Evolutionary conservation across 2,329 filamentous ascomycete species (phyloP).

Genomic region (Arthrobotrys sinensis): DNA sequence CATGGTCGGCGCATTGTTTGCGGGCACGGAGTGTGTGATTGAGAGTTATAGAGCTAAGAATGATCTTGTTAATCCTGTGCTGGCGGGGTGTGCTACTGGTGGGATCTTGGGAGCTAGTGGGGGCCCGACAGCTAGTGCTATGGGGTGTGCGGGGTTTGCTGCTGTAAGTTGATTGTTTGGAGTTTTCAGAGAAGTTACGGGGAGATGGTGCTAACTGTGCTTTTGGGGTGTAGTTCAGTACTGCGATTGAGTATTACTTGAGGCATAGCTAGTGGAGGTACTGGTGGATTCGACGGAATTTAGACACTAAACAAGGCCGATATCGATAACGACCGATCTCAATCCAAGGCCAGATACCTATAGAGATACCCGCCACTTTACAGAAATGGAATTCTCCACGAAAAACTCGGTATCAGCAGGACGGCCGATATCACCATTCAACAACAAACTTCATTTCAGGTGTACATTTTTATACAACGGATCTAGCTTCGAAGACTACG

Average conservation of each 20-base stretch:
- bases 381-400: no score
- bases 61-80: constrained; percentile 88
- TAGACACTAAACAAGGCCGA: no score
- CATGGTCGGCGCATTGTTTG: constrained; percentile 90
- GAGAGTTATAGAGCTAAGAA: constrained; percentile 95
- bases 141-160: constrained; percentile 93
- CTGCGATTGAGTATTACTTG: constrained; percentile 65
- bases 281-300: not conserved
- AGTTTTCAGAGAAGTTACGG: not conserved
- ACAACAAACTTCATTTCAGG: constrained; percentile 57
- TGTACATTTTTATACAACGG: constrained; percentile 4
- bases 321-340: not conserved
- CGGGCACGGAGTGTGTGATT: constrained; percentile 94
- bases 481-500: not conserved
- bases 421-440: not conserved
- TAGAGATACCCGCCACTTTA: no score
- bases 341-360: no score
- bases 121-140: constrained; percentile 87
- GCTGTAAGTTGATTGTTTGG: constrained; percentile 71
- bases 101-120: constrained; percentile 88
- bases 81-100: constrained; percentile 90
- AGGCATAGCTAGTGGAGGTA: constrained; percentile 60
- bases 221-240: constrained; percentile 61
- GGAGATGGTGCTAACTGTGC: constrained; percentile 17
- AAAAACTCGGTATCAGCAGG: no score